Evolutionary conservation across 257 asterid species (phyloP).

Genomic region (Lithospermum erythrorhizon): DNA sequence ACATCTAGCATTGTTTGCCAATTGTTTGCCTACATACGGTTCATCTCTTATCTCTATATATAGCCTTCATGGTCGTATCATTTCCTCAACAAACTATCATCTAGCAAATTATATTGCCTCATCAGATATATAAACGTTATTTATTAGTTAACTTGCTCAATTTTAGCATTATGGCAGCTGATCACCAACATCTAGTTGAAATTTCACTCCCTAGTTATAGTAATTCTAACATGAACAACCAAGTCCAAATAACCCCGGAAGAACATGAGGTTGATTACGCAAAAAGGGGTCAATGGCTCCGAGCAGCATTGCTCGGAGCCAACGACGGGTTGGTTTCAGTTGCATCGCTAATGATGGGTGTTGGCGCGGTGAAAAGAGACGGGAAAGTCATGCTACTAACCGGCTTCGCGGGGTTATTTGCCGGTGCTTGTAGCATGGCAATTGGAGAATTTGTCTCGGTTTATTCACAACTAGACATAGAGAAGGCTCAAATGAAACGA

Average conservation of each 20-base stretch:
- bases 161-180: not conserved
- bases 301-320: conserved; percentile 46
- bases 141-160: not conserved
- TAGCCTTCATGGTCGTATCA: not conserved
- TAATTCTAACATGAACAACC: not conserved
- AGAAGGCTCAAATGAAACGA: conserved; percentile 27
- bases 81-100: not conserved
- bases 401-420: conserved; percentile 46
- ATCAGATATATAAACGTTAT: not conserved
- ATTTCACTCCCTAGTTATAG: not conserved
- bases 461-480: conserved; percentile 40
- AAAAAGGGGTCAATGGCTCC: conserved; percentile 35
- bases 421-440: conserved; percentile 50
- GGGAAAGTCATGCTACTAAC: conserved; percentile 39
- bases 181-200: not conserved
- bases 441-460: conserved; percentile 47
- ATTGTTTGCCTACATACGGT: no score
- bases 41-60: no score
- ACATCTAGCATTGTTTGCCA: no score
- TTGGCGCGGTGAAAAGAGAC: conserved; percentile 41
- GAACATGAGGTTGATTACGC: not conserved
- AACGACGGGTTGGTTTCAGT: conserved; percentile 44
- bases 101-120: not conserved
- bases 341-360: conserved; percentile 42
- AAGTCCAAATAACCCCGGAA: not conserved